These are phyloP conservation scores for Aspergillus coremiiformis DNA, from an alignment of 495 filamentous ascomycete species.

Conservation along the genomic window DNA sequence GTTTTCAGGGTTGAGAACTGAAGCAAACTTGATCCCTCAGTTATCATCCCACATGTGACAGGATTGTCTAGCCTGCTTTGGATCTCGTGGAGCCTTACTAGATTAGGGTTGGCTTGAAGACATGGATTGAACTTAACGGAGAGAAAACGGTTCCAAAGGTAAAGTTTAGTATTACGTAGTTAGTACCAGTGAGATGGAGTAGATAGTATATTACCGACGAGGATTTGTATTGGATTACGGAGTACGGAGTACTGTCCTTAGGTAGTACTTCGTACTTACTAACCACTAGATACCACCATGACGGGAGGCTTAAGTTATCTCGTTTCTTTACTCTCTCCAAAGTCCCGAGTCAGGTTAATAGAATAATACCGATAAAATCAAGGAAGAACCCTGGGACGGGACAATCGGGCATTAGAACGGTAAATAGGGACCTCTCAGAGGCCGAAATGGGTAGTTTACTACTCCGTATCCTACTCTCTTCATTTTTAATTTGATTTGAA, in stretches of 20 bases:
- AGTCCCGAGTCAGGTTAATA: neutral
- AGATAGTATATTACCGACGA: neutral
- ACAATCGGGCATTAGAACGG: neutral
- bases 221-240: neutral
- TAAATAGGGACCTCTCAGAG: neutral
- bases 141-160: neutral
- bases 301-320: neutral
- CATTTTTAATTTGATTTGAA: neutral
- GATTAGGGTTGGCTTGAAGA: neutral
- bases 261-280: too few species aligned
- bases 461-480: neutral
- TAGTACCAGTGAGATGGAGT: too few species aligned
- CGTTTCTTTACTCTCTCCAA: neutral
- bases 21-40: neutral
- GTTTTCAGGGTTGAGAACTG: neutral
- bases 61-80: neutral
- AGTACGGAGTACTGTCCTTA: too few species aligned
- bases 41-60: neutral
- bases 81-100: neutral
- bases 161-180: too few species aligned
- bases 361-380: neutral
- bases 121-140: neutral
- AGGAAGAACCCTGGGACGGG: neutral
- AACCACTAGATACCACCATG: neutral
- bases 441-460: neutral